A percentile compares a stretch with the other conserved stretches of the same genome.
phyloP scores from a whole-genome alignment of 306 rosid species.

The Lotus japonicus region DNA sequence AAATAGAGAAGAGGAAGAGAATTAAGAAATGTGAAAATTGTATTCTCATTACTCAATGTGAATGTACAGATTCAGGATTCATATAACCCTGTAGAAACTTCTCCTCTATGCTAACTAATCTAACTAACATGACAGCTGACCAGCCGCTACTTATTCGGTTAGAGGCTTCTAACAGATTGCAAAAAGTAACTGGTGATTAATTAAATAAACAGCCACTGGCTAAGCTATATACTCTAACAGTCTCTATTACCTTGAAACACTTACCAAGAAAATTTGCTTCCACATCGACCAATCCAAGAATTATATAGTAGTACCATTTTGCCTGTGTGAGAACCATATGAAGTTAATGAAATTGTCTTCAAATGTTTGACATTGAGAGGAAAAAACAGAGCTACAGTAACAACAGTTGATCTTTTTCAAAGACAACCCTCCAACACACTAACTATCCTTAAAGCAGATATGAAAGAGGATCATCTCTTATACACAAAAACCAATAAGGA shows the following conservation, averaged over 20 bases:
- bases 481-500: background rate
- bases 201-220: too few relatives aligned
- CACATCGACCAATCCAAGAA: slow-evolving; percentile 85
- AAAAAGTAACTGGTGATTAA: too few relatives aligned
- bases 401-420: background rate
- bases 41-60: too few relatives aligned
- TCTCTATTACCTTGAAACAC: background rate
- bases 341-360: slow-evolving; percentile 2
- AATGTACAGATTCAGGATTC: too few relatives aligned
- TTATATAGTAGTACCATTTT: slow-evolving; percentile 75
- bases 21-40: too few relatives aligned
- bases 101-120: too few relatives aligned
- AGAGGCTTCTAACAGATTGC: too few relatives aligned
- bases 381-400: background rate
- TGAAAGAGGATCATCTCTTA: background rate
- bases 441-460: background rate
- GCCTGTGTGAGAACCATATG: slow-evolving; percentile 42
- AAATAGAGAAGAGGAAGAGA: too few relatives aligned
- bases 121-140: too few relatives aligned
- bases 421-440: background rate
- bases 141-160: too few relatives aligned
- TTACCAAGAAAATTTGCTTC: slow-evolving; percentile 95
- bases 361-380: background rate
- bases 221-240: too few relatives aligned
- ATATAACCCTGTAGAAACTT: too few relatives aligned